These are phyloP conservation scores for Coniella vitis DNA, from an alignment of 2,329 filamentous ascomycete species.

Conservation along the genomic window DNA sequence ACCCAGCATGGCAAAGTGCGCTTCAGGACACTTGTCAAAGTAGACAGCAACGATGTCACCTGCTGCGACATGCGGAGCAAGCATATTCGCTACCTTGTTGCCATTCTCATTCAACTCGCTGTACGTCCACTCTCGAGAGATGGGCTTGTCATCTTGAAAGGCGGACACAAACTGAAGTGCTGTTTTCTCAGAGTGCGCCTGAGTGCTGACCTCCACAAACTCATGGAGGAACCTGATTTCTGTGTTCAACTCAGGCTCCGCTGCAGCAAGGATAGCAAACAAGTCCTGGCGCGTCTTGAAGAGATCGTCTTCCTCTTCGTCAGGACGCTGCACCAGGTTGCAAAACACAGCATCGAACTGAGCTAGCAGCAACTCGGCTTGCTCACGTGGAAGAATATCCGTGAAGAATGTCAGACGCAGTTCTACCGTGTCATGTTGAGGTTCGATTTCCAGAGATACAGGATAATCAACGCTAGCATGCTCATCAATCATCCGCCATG, in stretches of 20 bases:
- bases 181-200: slow-evolving; percentile 45
- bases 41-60: slow-evolving; percentile 67
- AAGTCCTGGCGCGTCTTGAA: slow-evolving; percentile 29
- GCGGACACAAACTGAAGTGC: slow-evolving; percentile 71
- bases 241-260: slow-evolving; percentile 48
- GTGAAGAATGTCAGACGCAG: slow-evolving; percentile 61
- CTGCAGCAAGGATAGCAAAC: slow-evolving; percentile 61
- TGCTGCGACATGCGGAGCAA: slow-evolving; percentile 42
- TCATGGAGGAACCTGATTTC: slow-evolving; percentile 62
- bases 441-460: slow-evolving; percentile 73
- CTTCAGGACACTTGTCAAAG: slow-evolving; percentile 80
- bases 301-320: slow-evolving; percentile 34
- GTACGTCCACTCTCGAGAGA: slow-evolving; percentile 64
- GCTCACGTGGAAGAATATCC: slow-evolving; percentile 58
- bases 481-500: slow-evolving; percentile 60
- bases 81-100: slow-evolving; percentile 63
- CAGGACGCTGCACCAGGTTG: slow-evolving; percentile 46
- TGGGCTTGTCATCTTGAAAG: slow-evolving; percentile 39
- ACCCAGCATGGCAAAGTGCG: slow-evolving; percentile 74
- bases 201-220: slow-evolving; percentile 63
- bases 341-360: slow-evolving; percentile 67
- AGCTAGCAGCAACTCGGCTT: slow-evolving; percentile 58
- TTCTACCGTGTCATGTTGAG: slow-evolving; percentile 41
- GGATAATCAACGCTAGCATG: slow-evolving; percentile 68
- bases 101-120: slow-evolving; percentile 61